phyloP scores from a whole-genome alignment of 768 basidiomycete species.

The Pulveroboletus sp. region DNA sequence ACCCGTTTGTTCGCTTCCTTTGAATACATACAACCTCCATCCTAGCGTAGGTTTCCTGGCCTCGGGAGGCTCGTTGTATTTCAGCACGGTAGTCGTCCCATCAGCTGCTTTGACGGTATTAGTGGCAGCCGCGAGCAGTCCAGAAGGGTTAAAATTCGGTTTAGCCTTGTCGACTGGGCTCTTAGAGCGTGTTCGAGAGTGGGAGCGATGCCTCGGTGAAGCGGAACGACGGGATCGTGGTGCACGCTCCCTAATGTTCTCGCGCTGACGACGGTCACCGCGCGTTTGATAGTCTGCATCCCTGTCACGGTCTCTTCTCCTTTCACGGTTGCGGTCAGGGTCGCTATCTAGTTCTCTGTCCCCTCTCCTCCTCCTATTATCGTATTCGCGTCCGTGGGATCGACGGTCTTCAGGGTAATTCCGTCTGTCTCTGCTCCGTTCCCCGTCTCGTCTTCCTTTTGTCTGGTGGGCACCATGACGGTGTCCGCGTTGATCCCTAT shows the following conservation, averaged over 20 bases:
- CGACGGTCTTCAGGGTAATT: constrained; percentile 16
- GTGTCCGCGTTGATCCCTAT: constrained; percentile 4
- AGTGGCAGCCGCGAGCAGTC: constrained; percentile 91
- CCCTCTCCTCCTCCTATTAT: constrained; percentile 15
- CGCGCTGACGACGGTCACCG: constrained; percentile 21
- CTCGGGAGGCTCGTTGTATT: constrained; percentile 98
- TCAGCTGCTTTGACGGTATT: constrained; percentile 78
- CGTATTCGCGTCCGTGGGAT: constrained; percentile 18
- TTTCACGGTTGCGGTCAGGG: constrained; percentile 12
- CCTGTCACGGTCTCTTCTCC: constrained; percentile 19
- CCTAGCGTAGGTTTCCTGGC: constrained; percentile 85
- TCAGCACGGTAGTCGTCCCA: constrained; percentile 79
- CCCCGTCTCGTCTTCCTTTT: constrained; percentile 21
- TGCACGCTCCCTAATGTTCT: constrained; percentile 31
- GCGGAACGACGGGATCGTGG: constrained; percentile 49
- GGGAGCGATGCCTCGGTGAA: constrained; percentile 43
- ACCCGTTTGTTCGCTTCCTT: constrained; percentile 91
- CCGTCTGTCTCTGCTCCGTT: constrained; percentile 15
- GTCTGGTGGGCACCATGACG: constrained; percentile 11
- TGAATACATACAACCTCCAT: constrained; percentile 98
- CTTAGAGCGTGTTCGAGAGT: constrained; percentile 39
- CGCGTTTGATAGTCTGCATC: constrained; percentile 39
- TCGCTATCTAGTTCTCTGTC: constrained; percentile 9
- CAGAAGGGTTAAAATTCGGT: constrained; percentile 87
- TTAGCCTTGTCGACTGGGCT: constrained; percentile 59